Conservation (phyloP, 257 asterid genomes). For the Pogostemon cablin region DNA sequence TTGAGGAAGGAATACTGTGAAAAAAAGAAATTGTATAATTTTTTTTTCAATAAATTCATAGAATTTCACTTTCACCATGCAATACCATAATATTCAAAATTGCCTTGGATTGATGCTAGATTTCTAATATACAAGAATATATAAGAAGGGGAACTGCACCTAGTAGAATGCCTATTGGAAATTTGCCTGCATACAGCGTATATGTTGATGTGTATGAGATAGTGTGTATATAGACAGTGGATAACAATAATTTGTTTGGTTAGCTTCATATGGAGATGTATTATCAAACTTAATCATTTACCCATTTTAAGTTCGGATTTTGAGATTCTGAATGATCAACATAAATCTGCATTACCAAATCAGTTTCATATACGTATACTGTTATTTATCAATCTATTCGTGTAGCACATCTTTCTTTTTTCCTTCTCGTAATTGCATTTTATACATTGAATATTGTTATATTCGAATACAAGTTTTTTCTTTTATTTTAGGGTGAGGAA, state of each 20-base stretch:
- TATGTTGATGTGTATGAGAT: background rate
- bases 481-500: background rate
- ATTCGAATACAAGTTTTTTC: background rate
- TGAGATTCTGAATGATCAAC: background rate
- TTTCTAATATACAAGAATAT: too few relatives aligned
- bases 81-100: too few relatives aligned
- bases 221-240: background rate
- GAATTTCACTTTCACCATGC: too few relatives aligned
- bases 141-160: background rate
- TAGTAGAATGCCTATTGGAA: background rate
- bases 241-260: background rate
- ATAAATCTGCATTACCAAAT: background rate
- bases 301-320: background rate
- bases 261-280: background rate
- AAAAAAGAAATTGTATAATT: too few relatives aligned
- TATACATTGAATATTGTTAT: background rate
- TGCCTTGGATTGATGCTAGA: too few relatives aligned
- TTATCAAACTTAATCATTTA: background rate
- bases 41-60: too few relatives aligned
- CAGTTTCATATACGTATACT: background rate
- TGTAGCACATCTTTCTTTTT: background rate
- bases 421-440: background rate
- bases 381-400: background rate
- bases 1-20: too few relatives aligned
- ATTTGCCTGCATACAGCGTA: background rate